Percentiles rank a stretch among this genome's conserved stretches.
phyloP scores from a whole-genome alignment of 1,284 basidiomycete genomes.

The Irpex sp. region DNA sequence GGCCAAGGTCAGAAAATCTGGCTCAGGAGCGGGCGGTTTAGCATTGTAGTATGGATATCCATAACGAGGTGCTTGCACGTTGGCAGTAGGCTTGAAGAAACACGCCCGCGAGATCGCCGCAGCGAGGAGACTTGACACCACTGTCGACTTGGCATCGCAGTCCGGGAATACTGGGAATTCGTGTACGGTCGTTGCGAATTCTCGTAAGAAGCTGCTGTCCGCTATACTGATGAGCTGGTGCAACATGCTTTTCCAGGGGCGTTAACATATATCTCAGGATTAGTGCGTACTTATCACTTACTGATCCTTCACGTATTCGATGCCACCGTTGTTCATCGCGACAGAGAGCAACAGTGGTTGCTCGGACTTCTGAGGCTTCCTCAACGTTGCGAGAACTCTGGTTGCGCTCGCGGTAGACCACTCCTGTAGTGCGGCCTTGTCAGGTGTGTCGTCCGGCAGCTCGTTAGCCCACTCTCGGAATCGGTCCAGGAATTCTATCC shows the following conservation, averaged over 20 bases:
- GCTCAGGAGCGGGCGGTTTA: not conserved
- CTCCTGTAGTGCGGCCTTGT: not conserved
- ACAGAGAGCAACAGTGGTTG: not conserved
- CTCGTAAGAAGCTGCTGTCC: not conserved
- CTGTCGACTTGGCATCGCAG: not conserved
- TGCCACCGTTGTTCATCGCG: not conserved
- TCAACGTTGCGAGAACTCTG: not conserved
- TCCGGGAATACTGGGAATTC: not conserved
- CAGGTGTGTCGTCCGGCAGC: not conserved
- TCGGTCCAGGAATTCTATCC: not conserved
- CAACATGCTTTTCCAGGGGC: not conserved
- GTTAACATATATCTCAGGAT: not conserved
- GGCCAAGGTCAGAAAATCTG: not conserved
- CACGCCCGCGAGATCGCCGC: not conserved
- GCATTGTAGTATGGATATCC: not conserved
- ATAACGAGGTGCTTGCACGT: not conserved
- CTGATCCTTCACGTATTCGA: not conserved
- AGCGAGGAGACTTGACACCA: not conserved
- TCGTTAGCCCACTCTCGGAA: not conserved
- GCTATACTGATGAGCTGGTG: not conserved
- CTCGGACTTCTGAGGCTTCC: not conserved
- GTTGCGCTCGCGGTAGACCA: not conserved
- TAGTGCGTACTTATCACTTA: not conserved
- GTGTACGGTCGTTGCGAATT: not conserved
- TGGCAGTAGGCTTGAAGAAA: not conserved